Base-by-base conservation (phyloP, 495 filamentous ascomycete species). In the Penicillium coffeae region DNA sequence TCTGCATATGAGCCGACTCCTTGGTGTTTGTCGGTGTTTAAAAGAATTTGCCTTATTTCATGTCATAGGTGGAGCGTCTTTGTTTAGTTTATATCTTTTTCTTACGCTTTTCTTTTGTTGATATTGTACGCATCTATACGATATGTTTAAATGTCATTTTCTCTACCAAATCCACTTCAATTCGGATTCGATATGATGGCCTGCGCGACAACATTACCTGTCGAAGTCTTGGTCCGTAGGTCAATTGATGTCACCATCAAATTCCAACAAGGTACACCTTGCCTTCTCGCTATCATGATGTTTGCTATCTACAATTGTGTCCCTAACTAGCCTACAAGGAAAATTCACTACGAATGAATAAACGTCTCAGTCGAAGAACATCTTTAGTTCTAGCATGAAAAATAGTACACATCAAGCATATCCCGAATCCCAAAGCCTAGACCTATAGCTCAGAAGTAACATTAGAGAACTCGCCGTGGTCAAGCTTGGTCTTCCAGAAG, bases 401-500 rank as follows among this genome's bases (percentile, higher is more conserved):
- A 51, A 57, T 54, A 60, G 48, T 59, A 62, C 47, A 56, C 43
- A 50, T 59, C 47, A 56, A 35, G 32, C 44, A 47, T n/a, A 37
- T n/a, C 25, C 25, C 13, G 35, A 37, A 19, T 27, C 14, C 50
- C 25, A 42, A 36, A 15, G 39, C 38, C n/a, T n/a, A n/a, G n/a
- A 32, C 45, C 58, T 65, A 74, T 58, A 96, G 72, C 59, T 86
- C 79, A 57, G 87, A 85, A 20, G 89, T 94, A 47, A 98, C 93
- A 70, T 96, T 97, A 49, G 88, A 91, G 70, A 98, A 98, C 74
- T 98, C 93, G 61, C 90, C 90, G 77, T 92, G 93, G 69, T 95
- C 87, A 60, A 97, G 70, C 84, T 97, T 98, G 35, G 89, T 95
- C 81, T 94, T 87, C 93, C 94, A 97, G 83, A 97, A 97, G 59